These are phyloP conservation scores for Pseudopediastrum boryanum DNA, from an alignment of 139 green algal genomes.

Conservation along the genomic window DNA sequence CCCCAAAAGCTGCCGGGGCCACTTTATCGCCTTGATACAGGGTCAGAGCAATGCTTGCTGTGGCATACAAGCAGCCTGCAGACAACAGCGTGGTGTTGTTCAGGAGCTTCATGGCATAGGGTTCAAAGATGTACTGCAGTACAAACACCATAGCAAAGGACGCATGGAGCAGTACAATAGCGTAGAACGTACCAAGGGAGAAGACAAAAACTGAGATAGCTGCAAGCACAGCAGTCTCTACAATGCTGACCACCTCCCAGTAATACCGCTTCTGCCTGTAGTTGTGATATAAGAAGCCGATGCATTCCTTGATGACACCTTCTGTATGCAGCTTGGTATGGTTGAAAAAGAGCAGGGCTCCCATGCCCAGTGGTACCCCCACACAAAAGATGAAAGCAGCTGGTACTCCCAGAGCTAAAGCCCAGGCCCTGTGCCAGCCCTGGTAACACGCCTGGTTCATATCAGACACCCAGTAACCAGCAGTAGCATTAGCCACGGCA, in stretches of 20 bases:
- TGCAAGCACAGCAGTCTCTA: background rate
- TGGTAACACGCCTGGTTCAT: background rate
- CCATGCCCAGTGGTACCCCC: background rate
- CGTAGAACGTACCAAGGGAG: background rate
- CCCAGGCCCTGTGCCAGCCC: background rate
- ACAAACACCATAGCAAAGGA: background rate
- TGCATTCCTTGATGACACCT: background rate
- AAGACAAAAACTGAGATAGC: constrained; percentile 2
- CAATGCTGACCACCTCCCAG: constrained; percentile 6
- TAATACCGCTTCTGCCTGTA: background rate
- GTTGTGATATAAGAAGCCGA: background rate
- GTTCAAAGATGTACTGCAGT: too few species aligned
- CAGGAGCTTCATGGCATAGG: too few species aligned
- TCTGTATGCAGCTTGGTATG: background rate
- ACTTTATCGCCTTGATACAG: too few species aligned
- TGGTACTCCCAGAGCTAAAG: background rate
- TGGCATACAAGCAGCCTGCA: too few species aligned
- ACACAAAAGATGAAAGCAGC: constrained; percentile 6
- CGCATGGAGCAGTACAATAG: background rate
- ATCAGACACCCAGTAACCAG: constrained; percentile 8
- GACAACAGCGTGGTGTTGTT: too few species aligned
- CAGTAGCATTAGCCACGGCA: background rate
- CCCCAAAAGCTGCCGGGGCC: too few species aligned
- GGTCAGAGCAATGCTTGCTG: too few species aligned
- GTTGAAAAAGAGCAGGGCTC: background rate